Evolutionary conservation across 208 protist species (phyloP).

Genomic region (Angomonas desouzai): DNA sequence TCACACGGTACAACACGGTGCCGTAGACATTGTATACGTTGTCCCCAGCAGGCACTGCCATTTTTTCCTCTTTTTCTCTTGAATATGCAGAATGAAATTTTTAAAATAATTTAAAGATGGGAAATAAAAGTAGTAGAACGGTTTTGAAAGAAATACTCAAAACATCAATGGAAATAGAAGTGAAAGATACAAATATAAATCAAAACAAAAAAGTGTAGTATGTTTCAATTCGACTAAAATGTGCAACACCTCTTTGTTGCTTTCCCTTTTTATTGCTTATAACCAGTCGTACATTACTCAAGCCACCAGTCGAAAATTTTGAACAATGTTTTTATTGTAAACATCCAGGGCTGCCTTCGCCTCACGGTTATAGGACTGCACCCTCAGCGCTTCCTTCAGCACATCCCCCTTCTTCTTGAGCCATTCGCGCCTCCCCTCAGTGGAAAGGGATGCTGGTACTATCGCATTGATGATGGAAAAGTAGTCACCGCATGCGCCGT

Average conservation of each 20-base stretch:
- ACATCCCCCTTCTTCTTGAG: conserved; percentile 33
- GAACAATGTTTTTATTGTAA: conserved; percentile 15
- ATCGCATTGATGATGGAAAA: conserved; percentile 23
- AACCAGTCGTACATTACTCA: too few relatives aligned
- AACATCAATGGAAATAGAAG: too few relatives aligned
- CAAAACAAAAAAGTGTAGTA: not conserved
- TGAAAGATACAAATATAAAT: not conserved
- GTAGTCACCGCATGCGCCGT: conserved; percentile 13
- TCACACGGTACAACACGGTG: conserved; percentile 62
- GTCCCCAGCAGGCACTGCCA: conserved; percentile 31
- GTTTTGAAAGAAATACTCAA: too few relatives aligned
- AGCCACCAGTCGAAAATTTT: not conserved
- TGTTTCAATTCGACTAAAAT: too few relatives aligned
- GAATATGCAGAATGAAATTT: too few relatives aligned
- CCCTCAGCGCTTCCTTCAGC: conserved; percentile 57
- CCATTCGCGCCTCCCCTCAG: conserved; percentile 26
- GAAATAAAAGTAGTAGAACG: conserved; percentile 11
- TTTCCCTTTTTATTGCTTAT: too few relatives aligned
- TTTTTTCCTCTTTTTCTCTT: conserved; percentile 12
- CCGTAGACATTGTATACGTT: conserved; percentile 70
- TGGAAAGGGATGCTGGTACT: not conserved
- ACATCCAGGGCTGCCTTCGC: conserved; percentile 42
- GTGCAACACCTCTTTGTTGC: too few relatives aligned
- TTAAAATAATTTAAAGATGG: not conserved
- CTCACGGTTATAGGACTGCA: conserved; percentile 48